Evolutionary conservation across 495 filamentous ascomycete genomes (phyloP).

Genomic region (Penicillium maclennaniae): DNA sequence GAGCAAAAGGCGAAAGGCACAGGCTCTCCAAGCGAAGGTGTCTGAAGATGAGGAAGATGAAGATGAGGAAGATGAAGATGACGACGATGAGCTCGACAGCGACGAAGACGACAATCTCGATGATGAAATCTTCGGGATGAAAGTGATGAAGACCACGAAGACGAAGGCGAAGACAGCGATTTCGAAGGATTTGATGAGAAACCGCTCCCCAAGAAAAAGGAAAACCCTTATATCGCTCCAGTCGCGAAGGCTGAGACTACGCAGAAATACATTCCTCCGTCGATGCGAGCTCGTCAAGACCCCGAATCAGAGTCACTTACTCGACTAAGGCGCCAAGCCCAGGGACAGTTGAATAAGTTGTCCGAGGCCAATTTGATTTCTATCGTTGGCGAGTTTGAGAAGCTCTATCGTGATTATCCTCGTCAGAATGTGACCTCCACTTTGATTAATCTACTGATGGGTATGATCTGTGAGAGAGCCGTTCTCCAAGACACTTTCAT

Average conservation of each 20-base stretch:
- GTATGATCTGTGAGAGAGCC: slow-evolving; percentile 70
- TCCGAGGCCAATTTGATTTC: slow-evolving; percentile 84
- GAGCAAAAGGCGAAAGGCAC: slow-evolving; percentile 62
- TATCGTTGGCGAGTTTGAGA: slow-evolving; percentile 75
- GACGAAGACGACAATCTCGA: slow-evolving; percentile 33
- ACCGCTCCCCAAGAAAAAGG: slow-evolving; percentile 39
- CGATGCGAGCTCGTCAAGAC: slow-evolving; percentile 59
- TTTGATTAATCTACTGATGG: slow-evolving; percentile 67
- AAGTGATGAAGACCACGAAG: slow-evolving; percentile 20
- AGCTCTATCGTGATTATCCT: slow-evolving; percentile 74
- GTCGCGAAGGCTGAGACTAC: slow-evolving; percentile 25
- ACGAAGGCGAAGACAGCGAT: slow-evolving; percentile 26
- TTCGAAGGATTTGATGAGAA: slow-evolving; percentile 42
- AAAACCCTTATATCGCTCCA: slow-evolving; percentile 65
- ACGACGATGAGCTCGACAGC: slow-evolving; percentile 17
- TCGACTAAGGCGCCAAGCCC: slow-evolving; percentile 71
- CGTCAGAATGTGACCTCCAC: slow-evolving; percentile 80
- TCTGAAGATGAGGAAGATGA: slow-evolving; percentile 19
- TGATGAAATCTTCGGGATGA: slow-evolving; percentile 23
- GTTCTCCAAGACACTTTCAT: slow-evolving; percentile 80
- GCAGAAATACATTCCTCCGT: slow-evolving; percentile 84
- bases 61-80: slow-evolving; percentile 20
- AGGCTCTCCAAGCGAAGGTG: slow-evolving; percentile 30
- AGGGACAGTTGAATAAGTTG: slow-evolving; percentile 87
- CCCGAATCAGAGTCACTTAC: slow-evolving; percentile 64